Evolutionary conservation across 2,329 filamentous ascomycete species (phyloP).

Genomic region (Ceratocystis harringtonii): DNA sequence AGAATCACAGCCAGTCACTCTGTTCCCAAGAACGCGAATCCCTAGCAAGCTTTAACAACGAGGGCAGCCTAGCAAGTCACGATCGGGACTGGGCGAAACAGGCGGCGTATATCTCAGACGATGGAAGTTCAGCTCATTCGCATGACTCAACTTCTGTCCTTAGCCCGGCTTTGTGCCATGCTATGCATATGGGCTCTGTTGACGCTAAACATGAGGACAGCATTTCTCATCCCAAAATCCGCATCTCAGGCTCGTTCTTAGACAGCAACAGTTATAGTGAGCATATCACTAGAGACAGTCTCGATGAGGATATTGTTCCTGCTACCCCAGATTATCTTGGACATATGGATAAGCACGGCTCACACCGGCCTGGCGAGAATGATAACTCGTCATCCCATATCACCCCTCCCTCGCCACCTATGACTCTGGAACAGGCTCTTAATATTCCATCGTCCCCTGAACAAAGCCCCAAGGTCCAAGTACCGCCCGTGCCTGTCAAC

Average conservation of each 20-base stretch:
- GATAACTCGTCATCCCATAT: slow-evolving; percentile 16
- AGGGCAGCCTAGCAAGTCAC: slow-evolving; percentile 20
- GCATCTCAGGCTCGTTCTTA: slow-evolving; percentile 29
- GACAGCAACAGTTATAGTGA: slow-evolving; percentile 35
- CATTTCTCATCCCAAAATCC: slow-evolving; percentile 20
- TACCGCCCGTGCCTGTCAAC: slow-evolving; percentile 25
- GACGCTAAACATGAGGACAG: slow-evolving; percentile 29
- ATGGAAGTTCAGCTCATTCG: background rate
- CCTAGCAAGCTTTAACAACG: background rate
- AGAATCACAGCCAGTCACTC: slow-evolving; percentile 37
- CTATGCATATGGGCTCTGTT: slow-evolving; percentile 34
- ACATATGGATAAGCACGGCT: background rate
- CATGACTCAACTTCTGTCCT: slow-evolving; percentile 20
- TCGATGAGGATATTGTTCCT: slow-evolving; percentile 37
- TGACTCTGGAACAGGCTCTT: slow-evolving; percentile 35
- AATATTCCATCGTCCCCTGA: slow-evolving; percentile 24
- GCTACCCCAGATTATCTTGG: slow-evolving; percentile 1
- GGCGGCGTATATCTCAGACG: slow-evolving; percentile 29
- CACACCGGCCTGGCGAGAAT: background rate
- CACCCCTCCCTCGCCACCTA: slow-evolving; percentile 30
- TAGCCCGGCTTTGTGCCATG: slow-evolving; percentile 20
- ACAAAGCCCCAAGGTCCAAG: slow-evolving; percentile 22
- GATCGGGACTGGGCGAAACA: slow-evolving; percentile 38
- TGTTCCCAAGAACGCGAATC: background rate
- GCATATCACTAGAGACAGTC: slow-evolving; percentile 41